A percentile compares a stretch with the other conserved stretches of the same genome.
phyloP scores from a whole-genome alignment of 345 rosid genomes.

The Acer yangbiense region DNA sequence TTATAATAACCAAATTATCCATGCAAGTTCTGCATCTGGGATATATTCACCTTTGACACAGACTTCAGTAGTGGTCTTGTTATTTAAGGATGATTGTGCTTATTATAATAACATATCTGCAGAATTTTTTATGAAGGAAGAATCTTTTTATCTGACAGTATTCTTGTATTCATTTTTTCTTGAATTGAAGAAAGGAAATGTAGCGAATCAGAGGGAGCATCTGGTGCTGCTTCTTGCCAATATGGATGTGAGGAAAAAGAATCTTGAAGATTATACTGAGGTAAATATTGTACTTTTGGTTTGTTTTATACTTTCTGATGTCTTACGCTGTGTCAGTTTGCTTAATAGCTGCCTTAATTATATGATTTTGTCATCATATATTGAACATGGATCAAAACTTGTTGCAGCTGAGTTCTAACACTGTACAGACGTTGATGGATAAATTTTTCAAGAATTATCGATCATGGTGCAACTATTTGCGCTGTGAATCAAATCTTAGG shows the following conservation, averaged over 20 bases:
- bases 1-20: background rate
- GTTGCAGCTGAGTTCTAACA: slow-evolving; percentile 57
- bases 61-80: slow-evolving; percentile 9
- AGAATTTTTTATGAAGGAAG: slow-evolving; percentile 1
- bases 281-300: slow-evolving; percentile 36
- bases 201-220: slow-evolving; percentile 98
- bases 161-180: slow-evolving; percentile 24
- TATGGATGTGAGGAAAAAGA: slow-evolving; percentile 63
- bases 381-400: slow-evolving; percentile 34
- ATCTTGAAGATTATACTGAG: slow-evolving; percentile 39
- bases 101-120: background rate
- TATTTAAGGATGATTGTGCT: background rate
- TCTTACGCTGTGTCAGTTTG: slow-evolving; percentile 8
- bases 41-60: background rate
- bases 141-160: slow-evolving; percentile 15
- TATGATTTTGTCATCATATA: slow-evolving; percentile 19
- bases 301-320: slow-evolving; percentile 11
- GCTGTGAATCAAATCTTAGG: slow-evolving; percentile 45
- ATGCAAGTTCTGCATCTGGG: background rate
- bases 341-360: background rate
- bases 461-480: slow-evolving; percentile 92
- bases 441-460: slow-evolving; percentile 78
- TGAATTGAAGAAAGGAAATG: slow-evolving; percentile 88
- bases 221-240: slow-evolving; percentile 89
- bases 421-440: slow-evolving; percentile 54